These are phyloP conservation scores for Acanthamoeba royreba DNA, from an alignment of 208 protist species.

Conservation along the genomic window DNA sequence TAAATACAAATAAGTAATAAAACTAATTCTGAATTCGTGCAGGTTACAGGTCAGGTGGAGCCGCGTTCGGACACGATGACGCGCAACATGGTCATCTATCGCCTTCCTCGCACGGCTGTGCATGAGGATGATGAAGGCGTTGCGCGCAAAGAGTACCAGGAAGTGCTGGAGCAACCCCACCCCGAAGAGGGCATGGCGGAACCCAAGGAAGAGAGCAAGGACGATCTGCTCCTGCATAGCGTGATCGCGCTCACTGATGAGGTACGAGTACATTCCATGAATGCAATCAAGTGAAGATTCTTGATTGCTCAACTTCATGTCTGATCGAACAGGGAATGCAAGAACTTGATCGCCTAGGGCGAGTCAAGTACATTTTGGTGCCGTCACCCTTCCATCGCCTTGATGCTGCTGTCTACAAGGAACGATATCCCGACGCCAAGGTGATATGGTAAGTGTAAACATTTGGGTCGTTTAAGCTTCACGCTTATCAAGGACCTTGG, in stretches of 20 bases:
- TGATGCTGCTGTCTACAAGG: neutral
- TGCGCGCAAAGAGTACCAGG: neutral
- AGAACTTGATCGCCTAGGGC: neutral
- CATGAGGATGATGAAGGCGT: no score
- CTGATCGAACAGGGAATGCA: neutral
- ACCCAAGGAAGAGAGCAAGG: neutral
- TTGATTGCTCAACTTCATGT: no score
- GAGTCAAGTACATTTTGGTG: neutral
- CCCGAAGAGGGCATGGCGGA: neutral
- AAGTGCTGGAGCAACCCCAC: neutral
- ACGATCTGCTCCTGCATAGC: neutral
- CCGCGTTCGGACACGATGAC: neutral
- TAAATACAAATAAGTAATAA: neutral
- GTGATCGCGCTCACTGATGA: neutral
- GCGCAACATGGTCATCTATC: conserved; percentile 16
- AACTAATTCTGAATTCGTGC: neutral
- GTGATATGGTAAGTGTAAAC: no score
- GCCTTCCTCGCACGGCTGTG: neutral
- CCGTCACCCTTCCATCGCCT: neutral
- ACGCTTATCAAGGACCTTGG: no score
- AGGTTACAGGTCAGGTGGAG: neutral
- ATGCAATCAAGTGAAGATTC: neutral
- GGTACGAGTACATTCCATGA: no score
- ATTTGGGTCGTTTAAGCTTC: neutral
- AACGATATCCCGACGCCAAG: neutral